Conservation (phyloP, 2,329 filamentous ascomycete species). For the Xylariaceae sp. region DNA sequence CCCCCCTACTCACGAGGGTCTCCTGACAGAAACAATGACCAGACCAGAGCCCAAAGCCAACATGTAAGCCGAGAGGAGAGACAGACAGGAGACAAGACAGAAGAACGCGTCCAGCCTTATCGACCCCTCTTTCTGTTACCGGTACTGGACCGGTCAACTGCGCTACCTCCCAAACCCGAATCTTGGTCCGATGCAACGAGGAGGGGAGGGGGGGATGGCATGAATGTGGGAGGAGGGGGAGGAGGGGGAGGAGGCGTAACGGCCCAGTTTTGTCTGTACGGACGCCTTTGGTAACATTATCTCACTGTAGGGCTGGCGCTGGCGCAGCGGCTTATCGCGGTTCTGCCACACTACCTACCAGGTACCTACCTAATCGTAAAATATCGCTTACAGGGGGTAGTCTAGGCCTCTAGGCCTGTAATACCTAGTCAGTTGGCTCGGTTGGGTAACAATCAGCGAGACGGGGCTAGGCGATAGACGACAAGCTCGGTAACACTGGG, state of each 20-base stretch:
- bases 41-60: background rate
- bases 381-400: background rate
- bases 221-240: background rate
- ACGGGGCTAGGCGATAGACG: too few species aligned
- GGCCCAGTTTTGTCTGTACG: constrained; percentile 2
- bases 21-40: background rate
- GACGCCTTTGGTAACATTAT: constrained; percentile 8
- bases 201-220: background rate
- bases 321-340: constrained; percentile 10
- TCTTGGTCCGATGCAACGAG: constrained; percentile 6
- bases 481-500: too few species aligned
- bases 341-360: background rate
- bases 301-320: constrained; percentile 14
- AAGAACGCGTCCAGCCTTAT: constrained; percentile 6
- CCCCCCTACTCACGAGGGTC: background rate
- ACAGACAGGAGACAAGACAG: constrained; percentile 1
- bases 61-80: background rate
- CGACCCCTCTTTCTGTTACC: constrained; percentile 1
- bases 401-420: too few species aligned
- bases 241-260: background rate
- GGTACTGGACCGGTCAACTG: background rate
- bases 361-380: background rate
- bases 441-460: too few species aligned
- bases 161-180: constrained; percentile 2
- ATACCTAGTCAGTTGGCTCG: too few species aligned